Base-by-base conservation (phyloP, 495 filamentous ascomycete species). In the Arthonia radiata region DNA sequence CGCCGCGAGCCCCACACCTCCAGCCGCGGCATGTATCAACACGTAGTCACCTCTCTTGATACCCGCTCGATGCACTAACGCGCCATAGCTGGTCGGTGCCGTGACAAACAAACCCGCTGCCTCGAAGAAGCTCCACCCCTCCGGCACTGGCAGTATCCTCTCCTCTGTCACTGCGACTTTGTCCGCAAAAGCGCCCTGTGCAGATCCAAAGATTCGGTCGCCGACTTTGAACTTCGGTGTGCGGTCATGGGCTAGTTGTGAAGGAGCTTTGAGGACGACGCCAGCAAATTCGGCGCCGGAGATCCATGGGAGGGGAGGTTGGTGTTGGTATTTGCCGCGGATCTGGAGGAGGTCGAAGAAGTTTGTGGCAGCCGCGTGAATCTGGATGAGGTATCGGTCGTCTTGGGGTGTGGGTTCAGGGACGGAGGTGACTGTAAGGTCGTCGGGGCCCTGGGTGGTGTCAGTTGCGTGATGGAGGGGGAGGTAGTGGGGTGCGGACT, bases 311-410 rank as follows among this genome's bases (percentile, higher is more conserved):
- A 93, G 59, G 14, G 52, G 52, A 0, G 64, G 62, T 54, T n/a
- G 61, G 61, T 29, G 63, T 58, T 26, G 59, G 56, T 53, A 79
- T 48, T 71, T 71, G 25, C 80, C 81, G 35, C 68, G 67, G 43
- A 89, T 81, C 39, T 91, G 80, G 28, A 91, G 59, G 30, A 82
- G 67, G 44, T 93, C 83, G 55, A 91, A 93, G 65, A 92, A 94
- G 52, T 93, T 93, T 37, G 77, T 72, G 15, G 77, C 82, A 6
- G 71, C 58, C 24, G 83, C 82, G 49, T 82, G 77, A 43, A 94
- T 71, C 44, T 67, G 62, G 46, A 94, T 71, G 33, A 89, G 61
- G 50, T 93, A 94, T 54, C 90, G 64, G 41, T 71, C 57, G 23
- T 63, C 36, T 2, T 49, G 46, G 1, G 80, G 77, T 12, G 46